Conservation (phyloP, 2,329 filamentous ascomycete species). For the Aspergillus tamarii region DNA sequence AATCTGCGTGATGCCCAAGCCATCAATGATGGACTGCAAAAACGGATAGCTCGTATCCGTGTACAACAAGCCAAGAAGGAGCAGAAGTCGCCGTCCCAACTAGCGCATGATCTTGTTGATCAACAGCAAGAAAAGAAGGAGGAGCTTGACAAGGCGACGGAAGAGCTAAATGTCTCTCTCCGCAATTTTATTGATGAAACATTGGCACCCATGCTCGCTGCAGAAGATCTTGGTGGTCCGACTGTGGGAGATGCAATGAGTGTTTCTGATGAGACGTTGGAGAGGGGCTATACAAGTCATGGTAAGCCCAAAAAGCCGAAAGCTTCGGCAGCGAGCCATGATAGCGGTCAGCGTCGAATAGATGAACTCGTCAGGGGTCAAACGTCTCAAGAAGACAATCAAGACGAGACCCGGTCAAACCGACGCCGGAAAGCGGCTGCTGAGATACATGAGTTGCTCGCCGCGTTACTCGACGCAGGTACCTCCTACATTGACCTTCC, state of each 20-base stretch:
- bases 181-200: constrained; percentile 71
- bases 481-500: constrained; percentile 53
- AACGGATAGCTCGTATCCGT: constrained; percentile 63
- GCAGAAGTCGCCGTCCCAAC: constrained; percentile 62
- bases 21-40: constrained; percentile 53
- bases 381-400: constrained; percentile 26
- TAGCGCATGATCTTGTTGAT: constrained; percentile 64
- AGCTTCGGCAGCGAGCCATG: constrained; percentile 31
- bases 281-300: constrained; percentile 57
- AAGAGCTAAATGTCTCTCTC: constrained; percentile 64
- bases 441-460: constrained; percentile 52
- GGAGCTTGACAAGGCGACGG: constrained; percentile 64
- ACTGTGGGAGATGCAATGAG: constrained; percentile 76
- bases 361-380: constrained; percentile 53
- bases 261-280: constrained; percentile 58
- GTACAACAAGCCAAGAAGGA: constrained; percentile 60
- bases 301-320: constrained; percentile 50
- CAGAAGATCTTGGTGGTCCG: constrained; percentile 81
- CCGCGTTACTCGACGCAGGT: constrained; percentile 50
- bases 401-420: constrained; percentile 37
- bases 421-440: constrained; percentile 52
- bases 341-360: constrained; percentile 51
- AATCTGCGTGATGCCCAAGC: constrained; percentile 52
- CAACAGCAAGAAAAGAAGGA: constrained; percentile 63
- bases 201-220: constrained; percentile 75